Evolutionary conservation across 1,284 basidiomycete species (phyloP), one percentile per base, ranked within the genome.

Genomic region (Melampsora americana): DNA sequence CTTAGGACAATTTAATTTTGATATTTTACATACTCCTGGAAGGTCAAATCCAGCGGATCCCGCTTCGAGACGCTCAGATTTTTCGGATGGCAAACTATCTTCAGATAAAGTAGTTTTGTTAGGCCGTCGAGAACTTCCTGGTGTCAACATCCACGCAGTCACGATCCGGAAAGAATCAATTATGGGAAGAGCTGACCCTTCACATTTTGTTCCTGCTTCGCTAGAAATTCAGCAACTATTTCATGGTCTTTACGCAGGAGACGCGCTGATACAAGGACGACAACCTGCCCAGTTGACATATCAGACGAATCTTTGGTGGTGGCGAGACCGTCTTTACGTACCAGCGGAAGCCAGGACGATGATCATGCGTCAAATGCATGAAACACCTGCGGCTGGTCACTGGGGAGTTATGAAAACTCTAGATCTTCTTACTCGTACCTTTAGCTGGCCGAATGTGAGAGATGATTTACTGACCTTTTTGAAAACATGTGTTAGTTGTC

Each of bases 401-500:
- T 53, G 26, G 20, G 70, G 70, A 18, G 20, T 48, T 5, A 26
- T 39, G 39, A 46, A 53, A 18, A 72, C 60, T 6, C 35, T 74
- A 1, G 62, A 30, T 16, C 16, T 39, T 0, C 50, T 74, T 23
- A 46, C 9, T 12, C 0, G 60, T 1, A 65, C 61, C 2, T 30
- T 65, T 30, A 46, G 18, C 26, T 72, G 70, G 70, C 70, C 70
- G 1, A 39, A 42, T 18, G 48, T 72, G 2, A 6, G 42, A 5
- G 46, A 50, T 2, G 70, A 72, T 2, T 30, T 72, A 6, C 18
- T 50, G 26, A 11, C 9, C 9, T 65, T 48, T 53, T 26, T 44
- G 7, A 50, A 35, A 30, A 32, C 44, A 3, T 69, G 67, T 69
- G 50, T 14, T n/a, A 62, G 59, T 26, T 72, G 70, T 42, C 70